phyloP scores from a whole-genome alignment of 2,329 filamentous ascomycete genomes.

The Madurella mycetomatis region DNA sequence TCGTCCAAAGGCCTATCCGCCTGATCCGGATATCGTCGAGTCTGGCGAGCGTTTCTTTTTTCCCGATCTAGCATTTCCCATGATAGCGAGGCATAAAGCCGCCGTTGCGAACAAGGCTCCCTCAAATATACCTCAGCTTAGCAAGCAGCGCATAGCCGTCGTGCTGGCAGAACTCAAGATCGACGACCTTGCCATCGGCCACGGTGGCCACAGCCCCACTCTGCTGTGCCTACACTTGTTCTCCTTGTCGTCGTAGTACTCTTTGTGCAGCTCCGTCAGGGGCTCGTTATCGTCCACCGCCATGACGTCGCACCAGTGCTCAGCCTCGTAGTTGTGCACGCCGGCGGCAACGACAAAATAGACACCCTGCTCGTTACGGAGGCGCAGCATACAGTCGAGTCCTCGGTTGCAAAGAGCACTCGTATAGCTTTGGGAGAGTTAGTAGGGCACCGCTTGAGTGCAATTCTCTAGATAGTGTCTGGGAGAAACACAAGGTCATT shows the following conservation, averaged over 20 bases:
- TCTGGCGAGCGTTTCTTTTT: neutral
- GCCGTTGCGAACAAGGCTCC: neutral
- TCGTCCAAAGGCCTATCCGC: conserved; percentile 12
- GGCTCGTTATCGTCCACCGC: neutral
- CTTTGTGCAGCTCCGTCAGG: neutral
- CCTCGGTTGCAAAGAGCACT: too few species aligned
- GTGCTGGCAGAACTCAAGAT: neutral
- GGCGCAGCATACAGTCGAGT: neutral
- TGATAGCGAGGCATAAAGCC: too few species aligned
- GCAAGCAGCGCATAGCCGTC: neutral
- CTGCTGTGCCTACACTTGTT: neutral
- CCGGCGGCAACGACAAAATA: conserved; percentile 6
- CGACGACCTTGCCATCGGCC: neutral
- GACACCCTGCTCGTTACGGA: neutral
- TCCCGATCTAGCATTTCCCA: neutral
- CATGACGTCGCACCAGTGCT: conserved; percentile 11
- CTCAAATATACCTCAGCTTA: neutral
- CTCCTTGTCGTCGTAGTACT: conserved; percentile 4
- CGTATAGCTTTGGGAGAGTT: too few species aligned
- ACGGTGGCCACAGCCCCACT: neutral
- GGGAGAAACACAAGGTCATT: too few species aligned
- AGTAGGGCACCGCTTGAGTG: too few species aligned
- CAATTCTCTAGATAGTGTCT: too few species aligned
- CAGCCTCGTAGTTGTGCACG: conserved; percentile 14
- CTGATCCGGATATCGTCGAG: neutral